Conservation (phyloP, 768 basidiomycete species). For the Hygrophorus russula region DNA sequence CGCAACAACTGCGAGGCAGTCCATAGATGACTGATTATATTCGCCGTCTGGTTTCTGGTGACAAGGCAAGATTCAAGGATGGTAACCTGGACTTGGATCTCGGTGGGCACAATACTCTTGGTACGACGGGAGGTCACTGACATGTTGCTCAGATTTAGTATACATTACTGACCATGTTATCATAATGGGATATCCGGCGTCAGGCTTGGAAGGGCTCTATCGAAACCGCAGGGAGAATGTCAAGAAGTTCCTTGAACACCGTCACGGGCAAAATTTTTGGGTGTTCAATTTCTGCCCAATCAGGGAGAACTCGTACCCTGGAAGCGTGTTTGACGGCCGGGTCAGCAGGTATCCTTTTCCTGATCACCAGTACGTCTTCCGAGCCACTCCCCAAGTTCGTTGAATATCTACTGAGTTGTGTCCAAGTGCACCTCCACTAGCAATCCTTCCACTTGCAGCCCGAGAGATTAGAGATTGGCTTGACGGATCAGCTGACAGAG, state of each 20-base stretch:
- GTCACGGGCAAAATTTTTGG: constrained; percentile 73
- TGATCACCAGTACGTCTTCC: constrained; percentile 70
- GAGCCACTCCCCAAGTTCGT: not conserved
- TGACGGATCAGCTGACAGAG: constrained; percentile 46
- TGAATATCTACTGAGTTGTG: not conserved
- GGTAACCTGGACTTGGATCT: constrained; percentile 57
- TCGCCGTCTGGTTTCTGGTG: constrained; percentile 69
- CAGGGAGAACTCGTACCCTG: constrained; percentile 70
- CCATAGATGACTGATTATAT: constrained; percentile 54
- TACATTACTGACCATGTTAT: constrained; percentile 69
- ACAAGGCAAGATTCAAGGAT: constrained; percentile 71
- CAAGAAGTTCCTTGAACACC: constrained; percentile 58
- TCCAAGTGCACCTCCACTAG: constrained; percentile 62
- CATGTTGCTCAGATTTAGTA: constrained; percentile 31
- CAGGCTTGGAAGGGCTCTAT: constrained; percentile 69
- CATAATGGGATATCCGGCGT: constrained; percentile 79
- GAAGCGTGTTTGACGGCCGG: constrained; percentile 54
- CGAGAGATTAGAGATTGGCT: constrained; percentile 72
- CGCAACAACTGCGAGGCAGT: not conserved
- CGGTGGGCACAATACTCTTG: constrained; percentile 24
- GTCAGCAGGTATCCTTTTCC: constrained; percentile 85
- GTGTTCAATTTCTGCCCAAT: constrained; percentile 82
- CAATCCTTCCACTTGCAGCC: constrained; percentile 59
- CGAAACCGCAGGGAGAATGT: constrained; percentile 71
- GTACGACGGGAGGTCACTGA: not conserved